Evolutionary conservation across 1,284 basidiomycete genomes (phyloP).

Genomic region (Xerocomus tenax): DNA sequence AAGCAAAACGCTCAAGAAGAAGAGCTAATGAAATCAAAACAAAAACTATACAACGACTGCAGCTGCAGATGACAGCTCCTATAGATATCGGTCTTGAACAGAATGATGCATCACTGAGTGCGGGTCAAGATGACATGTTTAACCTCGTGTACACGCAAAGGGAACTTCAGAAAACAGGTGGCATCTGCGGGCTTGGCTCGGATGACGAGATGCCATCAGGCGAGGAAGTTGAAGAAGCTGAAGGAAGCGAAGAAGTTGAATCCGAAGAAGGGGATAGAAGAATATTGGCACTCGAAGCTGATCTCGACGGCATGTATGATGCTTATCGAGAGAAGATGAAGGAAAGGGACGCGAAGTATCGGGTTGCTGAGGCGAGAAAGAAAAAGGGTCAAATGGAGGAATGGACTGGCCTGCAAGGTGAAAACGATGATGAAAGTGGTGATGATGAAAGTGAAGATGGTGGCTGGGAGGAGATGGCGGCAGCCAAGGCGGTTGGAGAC

Average conservation of each 20-base stretch:
- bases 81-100: conserved; percentile 91
- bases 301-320: conserved; percentile 85
- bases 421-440: conserved; percentile 42
- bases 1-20: conserved; percentile 76
- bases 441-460: conserved; percentile 48
- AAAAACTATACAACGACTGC: conserved; percentile 88
- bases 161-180: conserved; percentile 39
- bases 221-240: conserved; percentile 34
- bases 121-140: conserved; percentile 78
- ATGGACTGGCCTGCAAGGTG: conserved; percentile 68
- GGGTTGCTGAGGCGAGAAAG: conserved; percentile 73
- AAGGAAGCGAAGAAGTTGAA: conserved; percentile 47
- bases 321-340: conserved; percentile 75
- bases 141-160: conserved; percentile 62
- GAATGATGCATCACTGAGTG: conserved; percentile 58
- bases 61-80: conserved; percentile 95
- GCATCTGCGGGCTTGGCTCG: conserved; percentile 39
- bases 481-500: conserved; percentile 54
- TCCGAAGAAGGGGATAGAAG: conserved; percentile 64
- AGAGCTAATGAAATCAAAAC: conserved; percentile 85
- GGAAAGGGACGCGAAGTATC: conserved; percentile 86
- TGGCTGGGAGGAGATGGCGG: conserved; percentile 70
- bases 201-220: conserved; percentile 43
- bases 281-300: conserved; percentile 65
- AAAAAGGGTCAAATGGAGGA: conserved; percentile 67